Evolutionary conservation across 2,329 filamentous ascomycete genomes (phyloP), one percentile per base, ranked within the genome.

Genomic region (Aspergillus sp.): DNA sequence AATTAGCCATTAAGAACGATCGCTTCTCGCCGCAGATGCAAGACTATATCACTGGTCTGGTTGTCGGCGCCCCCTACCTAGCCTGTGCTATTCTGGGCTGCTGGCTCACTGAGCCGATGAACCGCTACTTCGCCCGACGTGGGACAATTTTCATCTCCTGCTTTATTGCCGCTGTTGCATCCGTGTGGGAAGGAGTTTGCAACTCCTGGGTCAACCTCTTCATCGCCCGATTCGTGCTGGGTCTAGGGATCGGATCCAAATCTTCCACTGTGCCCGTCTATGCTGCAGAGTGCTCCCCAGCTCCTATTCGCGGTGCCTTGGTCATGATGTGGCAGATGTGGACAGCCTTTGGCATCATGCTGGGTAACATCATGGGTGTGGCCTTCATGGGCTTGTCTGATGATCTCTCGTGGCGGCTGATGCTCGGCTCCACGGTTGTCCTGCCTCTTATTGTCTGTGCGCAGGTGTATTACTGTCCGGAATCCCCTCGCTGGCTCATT

Each of bases 351-450:
- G 76, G 77, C 49, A 74, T 74, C 41, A 74, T 75, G 72, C 56
- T 80, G 9, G 77, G 77, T 10, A 77, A 77, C 57, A 75, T 76
- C 53, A 76, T 77, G 64, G 76, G 75, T 13, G 74, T 79, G 17
- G 76, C 75, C 6, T 78, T 79, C 55, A 71, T 71, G 62, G 59
- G 63, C n/a, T 56, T 73, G 9, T 60, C 65, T 5, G 45, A 57
- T 9, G 82, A 85, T 21, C 76, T 80, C 21, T 73, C 85, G 58
- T 89, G 87, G 86, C 81, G 86, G 25, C 73, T 88, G 29, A 88
- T 88, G 83, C 79, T 89, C 63, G 84, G 80, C 2, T 87, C 84
- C 6, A 86, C 86, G 6, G 80, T 87, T 58, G 76, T 87, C 1
- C 81, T 83, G 16, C 66, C 67, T 2, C 40, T 87, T 5, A 61